Evolutionary conservation across 192 early-diverging fungal genomes (phyloP).

Genomic region (Blastocladiella britannica): DNA sequence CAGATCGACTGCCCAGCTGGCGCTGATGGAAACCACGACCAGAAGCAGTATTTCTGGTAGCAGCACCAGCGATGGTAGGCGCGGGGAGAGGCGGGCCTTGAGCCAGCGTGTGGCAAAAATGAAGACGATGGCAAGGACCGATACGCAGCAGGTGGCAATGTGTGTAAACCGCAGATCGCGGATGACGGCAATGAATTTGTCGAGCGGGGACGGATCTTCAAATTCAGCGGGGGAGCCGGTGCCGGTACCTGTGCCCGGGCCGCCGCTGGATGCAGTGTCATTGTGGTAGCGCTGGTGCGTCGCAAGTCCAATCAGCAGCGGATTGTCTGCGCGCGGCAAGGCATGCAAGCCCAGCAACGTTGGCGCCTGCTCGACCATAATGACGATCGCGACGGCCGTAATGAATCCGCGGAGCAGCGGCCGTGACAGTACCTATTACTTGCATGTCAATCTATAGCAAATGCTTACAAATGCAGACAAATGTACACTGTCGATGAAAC

Average conservation of each 20-base stretch:
- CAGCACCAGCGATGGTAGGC: constrained; percentile 39
- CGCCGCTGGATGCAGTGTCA: constrained; percentile 5
- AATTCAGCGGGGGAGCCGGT: constrained; percentile 1
- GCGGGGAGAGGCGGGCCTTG: constrained; percentile 28
- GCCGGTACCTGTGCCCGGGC: not conserved
- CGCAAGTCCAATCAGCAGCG: not conserved
- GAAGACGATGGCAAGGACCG: constrained; percentile 45
- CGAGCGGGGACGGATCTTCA: constrained; percentile 55
- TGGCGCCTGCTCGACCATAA: constrained; percentile 71
- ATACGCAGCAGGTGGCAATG: constrained; percentile 43
- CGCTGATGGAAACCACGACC: constrained; percentile 49
- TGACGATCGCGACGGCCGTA: constrained; percentile 75
- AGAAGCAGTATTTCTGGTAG: constrained; percentile 81
- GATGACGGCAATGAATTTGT: constrained; percentile 48
- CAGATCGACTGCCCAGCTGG: constrained; percentile 46
- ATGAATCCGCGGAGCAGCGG: constrained; percentile 90
- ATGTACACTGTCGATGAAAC: constrained; percentile 97
- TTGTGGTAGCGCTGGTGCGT: constrained; percentile 1
- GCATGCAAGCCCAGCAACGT: constrained; percentile 45
- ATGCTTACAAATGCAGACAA: no score
- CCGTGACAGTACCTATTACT: constrained; percentile 80
- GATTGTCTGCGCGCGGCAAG: no score
- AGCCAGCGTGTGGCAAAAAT: constrained; percentile 30
- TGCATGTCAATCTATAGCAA: no score
- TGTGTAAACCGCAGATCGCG: constrained; percentile 43